Percentiles rank a stretch among this genome's conserved stretches.
Evolutionary conservation across 176 grass and related monocot genomes (phyloP).

Genomic region (bread wheat (Triticum aestivum)): DNA sequence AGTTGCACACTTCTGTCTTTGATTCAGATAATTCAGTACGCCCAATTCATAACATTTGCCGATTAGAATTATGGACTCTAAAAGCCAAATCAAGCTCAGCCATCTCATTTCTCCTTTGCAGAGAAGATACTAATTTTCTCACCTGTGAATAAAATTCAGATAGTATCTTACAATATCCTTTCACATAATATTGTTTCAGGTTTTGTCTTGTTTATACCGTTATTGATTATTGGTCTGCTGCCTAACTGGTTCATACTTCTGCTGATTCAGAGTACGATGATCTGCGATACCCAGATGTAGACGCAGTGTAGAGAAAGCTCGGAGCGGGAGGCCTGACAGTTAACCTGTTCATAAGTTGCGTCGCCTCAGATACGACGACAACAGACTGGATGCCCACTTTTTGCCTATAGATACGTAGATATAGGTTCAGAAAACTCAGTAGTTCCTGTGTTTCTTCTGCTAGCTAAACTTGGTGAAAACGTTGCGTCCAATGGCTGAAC

Average conservation of each 20-base stretch:
- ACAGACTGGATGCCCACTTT: no score
- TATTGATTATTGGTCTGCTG: neutral
- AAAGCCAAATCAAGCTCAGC: neutral
- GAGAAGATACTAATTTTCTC: neutral
- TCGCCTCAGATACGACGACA: no score
- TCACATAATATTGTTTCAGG: neutral
- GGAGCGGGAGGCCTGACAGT: no score
- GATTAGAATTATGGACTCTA: neutral
- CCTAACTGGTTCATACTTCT: neutral
- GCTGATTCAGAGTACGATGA: no score
- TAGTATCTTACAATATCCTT: neutral
- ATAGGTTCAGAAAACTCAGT: no score
- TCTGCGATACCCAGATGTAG: neutral
- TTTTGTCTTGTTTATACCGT: neutral
- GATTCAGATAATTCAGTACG: neutral
- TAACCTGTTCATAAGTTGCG: no score
- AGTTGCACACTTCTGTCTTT: neutral
- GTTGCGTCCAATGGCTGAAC: no score
- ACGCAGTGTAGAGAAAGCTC: neutral
- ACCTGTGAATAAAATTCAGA: neutral
- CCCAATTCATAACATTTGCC: neutral
- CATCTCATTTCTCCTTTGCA: neutral
- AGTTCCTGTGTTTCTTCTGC: no score
- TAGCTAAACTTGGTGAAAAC: no score
- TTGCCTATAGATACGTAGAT: no score